These are phyloP conservation scores for Lactarius quietus DNA, from an alignment of 768 basidiomycete species.

Conservation along the genomic window DNA sequence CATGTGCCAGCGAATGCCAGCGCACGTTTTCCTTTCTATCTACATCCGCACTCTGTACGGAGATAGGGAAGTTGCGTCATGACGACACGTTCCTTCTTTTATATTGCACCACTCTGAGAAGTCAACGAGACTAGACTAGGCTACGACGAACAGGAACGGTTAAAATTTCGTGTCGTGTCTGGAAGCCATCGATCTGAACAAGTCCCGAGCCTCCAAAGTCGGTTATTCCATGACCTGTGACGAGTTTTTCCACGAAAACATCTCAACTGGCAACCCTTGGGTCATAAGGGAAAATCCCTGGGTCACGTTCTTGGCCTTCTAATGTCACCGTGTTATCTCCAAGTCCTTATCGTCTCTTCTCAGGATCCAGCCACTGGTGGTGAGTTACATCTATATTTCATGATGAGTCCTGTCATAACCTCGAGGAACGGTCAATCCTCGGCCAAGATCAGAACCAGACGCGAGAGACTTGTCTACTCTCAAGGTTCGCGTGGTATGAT, in stretches of 20 bases:
- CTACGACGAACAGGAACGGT: neutral
- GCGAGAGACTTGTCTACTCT: neutral
- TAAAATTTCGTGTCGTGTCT: neutral
- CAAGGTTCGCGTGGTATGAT: neutral
- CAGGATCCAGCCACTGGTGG: neutral
- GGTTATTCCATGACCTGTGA: too few relatives aligned
- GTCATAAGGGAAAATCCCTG: neutral
- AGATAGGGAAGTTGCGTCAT: neutral
- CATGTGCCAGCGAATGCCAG: neutral
- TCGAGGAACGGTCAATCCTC: neutral
- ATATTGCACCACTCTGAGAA: neutral
- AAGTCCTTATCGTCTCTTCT: neutral
- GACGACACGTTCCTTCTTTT: neutral
- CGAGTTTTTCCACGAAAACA: neutral
- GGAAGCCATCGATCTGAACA: neutral
- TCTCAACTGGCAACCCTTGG: neutral
- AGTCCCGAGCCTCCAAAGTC: neutral
- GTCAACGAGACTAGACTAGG: neutral
- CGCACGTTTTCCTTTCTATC: neutral
- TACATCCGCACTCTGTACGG: neutral
- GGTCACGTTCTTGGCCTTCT: neutral
- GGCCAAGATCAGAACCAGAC: neutral
- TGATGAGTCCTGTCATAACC: neutral
- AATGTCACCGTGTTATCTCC: neutral
- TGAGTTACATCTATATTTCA: neutral